A percentile compares a stretch with the other conserved stretches of the same genome.
Evolutionary conservation across 805 yeast genomes (phyloP).

Genomic region (Barnettozyma californica): DNA sequence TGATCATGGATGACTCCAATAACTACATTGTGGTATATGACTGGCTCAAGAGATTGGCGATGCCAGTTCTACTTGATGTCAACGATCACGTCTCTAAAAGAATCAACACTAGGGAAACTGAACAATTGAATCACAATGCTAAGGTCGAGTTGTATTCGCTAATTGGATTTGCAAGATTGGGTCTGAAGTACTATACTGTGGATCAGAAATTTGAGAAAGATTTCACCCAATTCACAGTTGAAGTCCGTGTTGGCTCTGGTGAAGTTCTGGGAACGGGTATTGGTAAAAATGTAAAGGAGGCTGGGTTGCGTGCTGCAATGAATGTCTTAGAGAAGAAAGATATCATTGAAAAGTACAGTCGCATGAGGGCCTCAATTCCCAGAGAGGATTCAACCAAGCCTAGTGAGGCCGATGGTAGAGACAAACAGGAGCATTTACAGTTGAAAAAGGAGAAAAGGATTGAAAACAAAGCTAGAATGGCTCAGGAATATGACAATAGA

Average conservation of each 20-base stretch:
- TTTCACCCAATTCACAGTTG: conserved; percentile 48
- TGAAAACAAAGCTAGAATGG: neutral
- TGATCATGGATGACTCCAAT: conserved; percentile 50
- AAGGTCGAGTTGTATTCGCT: conserved; percentile 72
- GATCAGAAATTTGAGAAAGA: conserved; percentile 30
- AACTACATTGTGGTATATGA: conserved; percentile 44
- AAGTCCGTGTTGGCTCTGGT: conserved; percentile 60
- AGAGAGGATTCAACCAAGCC: conserved; percentile 25
- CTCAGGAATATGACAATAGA: neutral
- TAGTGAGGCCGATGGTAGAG: neutral
- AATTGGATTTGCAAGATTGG: conserved; percentile 68
- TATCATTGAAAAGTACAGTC: conserved; percentile 58
- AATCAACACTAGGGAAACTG: conserved; percentile 11
- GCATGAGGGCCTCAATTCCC: conserved; percentile 48
- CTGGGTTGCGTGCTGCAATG: conserved; percentile 85
- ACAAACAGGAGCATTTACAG: neutral
- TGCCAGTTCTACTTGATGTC: conserved; percentile 34
- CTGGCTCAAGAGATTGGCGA: conserved; percentile 53
- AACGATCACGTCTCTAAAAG: conserved; percentile 7
- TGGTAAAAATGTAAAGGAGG: conserved; percentile 67
- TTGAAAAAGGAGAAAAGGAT: neutral
- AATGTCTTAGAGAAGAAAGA: conserved; percentile 57
- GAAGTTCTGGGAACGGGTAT: conserved; percentile 63
- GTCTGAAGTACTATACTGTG: conserved; percentile 49
- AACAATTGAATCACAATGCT: conserved; percentile 54